These are phyloP conservation scores for Noccaea caerulescens DNA, from an alignment of 345 rosid genomes.

Conservation along the genomic window DNA sequence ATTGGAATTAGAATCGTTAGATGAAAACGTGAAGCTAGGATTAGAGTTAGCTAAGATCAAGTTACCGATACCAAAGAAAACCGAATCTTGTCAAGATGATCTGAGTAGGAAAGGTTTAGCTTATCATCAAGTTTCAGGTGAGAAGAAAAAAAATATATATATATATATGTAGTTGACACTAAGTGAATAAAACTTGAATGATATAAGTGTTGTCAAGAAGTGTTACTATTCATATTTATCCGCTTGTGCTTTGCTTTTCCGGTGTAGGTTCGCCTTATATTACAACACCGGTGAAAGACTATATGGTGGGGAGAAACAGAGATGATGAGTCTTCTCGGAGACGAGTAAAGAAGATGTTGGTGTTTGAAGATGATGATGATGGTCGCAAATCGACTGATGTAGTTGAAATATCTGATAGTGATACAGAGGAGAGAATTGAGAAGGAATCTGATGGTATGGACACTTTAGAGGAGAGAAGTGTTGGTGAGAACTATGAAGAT, in stretches of 20 bases:
- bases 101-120: constrained; percentile 8
- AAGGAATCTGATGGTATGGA: constrained; percentile 26
- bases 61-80: constrained; percentile 11
- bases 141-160: not conserved
- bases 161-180: not conserved
- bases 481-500: constrained; percentile 34
- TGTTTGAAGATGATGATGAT: constrained; percentile 54
- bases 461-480: constrained; percentile 33
- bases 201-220: not conserved
- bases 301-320: constrained; percentile 32
- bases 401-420: constrained; percentile 57
- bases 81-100: constrained; percentile 21
- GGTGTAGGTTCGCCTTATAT: constrained; percentile 48
- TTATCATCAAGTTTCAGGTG: constrained; percentile 41
- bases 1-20: not conserved
- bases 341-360: constrained; percentile 49
- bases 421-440: constrained; percentile 56
- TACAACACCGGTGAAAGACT: constrained; percentile 42
- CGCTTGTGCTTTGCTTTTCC: not conserved
- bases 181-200: not conserved
- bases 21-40: constrained; percentile 36
- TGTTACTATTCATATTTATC: no score
- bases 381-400: constrained; percentile 35
- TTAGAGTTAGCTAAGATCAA: constrained; percentile 17
- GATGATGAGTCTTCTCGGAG: constrained; percentile 22